Evolutionary conservation across 2,329 filamentous ascomycete genomes (phyloP), one percentile per base, ranked within the genome.

Genomic region (Pseudogymnoascus pannorum): DNA sequence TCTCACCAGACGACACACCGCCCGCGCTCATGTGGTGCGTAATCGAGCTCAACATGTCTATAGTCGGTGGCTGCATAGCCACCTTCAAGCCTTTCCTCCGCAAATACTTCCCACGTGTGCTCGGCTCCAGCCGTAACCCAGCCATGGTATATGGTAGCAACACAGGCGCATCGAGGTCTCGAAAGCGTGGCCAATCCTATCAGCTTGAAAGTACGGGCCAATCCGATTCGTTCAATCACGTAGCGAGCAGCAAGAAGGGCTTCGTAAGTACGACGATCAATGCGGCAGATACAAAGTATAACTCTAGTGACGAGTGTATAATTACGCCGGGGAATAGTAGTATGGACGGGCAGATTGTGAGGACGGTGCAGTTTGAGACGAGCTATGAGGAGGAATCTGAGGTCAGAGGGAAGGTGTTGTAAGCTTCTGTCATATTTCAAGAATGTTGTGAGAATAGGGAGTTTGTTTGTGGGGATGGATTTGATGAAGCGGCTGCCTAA

Each of bases 371-470:
- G 18, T 42, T 42, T 42, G 38, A 8, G 8, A 42, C 38, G 38
- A 42, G 18, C 11, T 42, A 42, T 42, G 38, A 42, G 18, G 38
- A 20, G 38, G 38, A 5, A 5, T 42, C 38, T 14, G 22, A 42
- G 4, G 38, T 12, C 9, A 12, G 8, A 9, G 18, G 18, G 18
- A 22, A 20, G 38, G 18, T 1, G 38, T 12, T 42, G 38, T 42
- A 42, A 12, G 38, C 38, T 42, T 22, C 9, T 42, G 18, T 42
- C 14, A 42, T 42, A 42, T 42, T 9, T 22, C 38, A 42, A 73
- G 35, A 75, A 73, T 51, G 70, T 79, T 9, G 70, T 78, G 20
- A 66, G 78, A 2, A 64, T 80, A 14, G 78, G 78, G 26, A 78
- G 73, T 7, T 79, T 77, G 0, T 80, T 78, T 62, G 75, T 73